These are phyloP conservation scores for Phytopythium aichiense DNA, from an alignment of 352 stramenopile genomes.

Conservation along the genomic window DNA sequence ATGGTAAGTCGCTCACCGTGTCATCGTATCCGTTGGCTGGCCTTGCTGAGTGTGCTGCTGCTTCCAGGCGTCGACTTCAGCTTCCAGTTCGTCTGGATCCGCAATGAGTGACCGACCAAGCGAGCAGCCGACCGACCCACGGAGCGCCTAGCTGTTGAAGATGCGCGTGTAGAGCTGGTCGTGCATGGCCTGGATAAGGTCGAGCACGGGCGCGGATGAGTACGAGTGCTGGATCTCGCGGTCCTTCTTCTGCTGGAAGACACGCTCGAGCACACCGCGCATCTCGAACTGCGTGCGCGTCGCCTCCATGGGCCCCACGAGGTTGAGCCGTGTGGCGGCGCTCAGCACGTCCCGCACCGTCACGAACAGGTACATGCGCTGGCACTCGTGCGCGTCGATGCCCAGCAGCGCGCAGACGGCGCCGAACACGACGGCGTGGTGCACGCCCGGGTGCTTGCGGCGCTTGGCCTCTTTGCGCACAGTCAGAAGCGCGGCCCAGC, in stretches of 20 bases:
- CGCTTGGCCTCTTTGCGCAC: constrained; percentile 51
- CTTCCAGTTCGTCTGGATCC: constrained; percentile 17
- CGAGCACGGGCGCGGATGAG: constrained; percentile 71
- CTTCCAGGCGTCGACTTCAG: constrained; percentile 13
- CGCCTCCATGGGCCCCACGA: constrained; percentile 72
- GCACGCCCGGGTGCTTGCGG: constrained; percentile 42
- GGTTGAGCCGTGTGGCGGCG: constrained; percentile 73
- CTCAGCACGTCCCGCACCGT: constrained; percentile 71
- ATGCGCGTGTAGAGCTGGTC: constrained; percentile 88
- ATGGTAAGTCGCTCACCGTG: constrained; percentile 1
- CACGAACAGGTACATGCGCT: constrained; percentile 82
- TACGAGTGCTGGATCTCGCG: constrained; percentile 59
- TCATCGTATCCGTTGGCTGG: not conserved
- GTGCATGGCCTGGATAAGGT: constrained; percentile 81
- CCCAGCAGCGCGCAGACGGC: constrained; percentile 52
- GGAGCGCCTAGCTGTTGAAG: constrained; percentile 61
- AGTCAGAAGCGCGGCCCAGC: constrained; percentile 32
- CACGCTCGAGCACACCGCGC: constrained; percentile 38
- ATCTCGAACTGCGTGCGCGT: constrained; percentile 63
- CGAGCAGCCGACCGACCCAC: not conserved
- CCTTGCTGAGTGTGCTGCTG: not conserved
- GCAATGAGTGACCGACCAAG: not conserved
- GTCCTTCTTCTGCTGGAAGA: constrained; percentile 67
- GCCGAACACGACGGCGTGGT: constrained; percentile 71
- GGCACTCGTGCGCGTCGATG: constrained; percentile 35